Evolutionary conservation across 2,329 filamentous ascomycete genomes (phyloP), one percentile per base, ranked within the genome.

Genomic region (Chaetomiaceae sp.): DNA sequence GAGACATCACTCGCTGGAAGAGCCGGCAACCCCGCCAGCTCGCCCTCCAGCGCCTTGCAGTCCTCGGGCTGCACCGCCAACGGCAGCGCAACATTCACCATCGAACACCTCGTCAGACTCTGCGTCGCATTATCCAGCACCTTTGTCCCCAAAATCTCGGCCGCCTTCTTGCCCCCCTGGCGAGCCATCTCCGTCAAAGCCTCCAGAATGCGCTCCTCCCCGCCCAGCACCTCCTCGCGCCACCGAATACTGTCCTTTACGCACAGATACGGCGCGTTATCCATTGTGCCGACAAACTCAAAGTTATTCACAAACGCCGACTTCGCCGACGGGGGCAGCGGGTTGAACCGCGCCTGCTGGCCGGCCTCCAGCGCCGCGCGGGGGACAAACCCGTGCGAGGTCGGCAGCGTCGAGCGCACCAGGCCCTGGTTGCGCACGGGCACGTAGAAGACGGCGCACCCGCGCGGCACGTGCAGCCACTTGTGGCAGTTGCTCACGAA

Each of bases 401-500:
- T 96, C 0, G 90, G 88, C 27, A 95, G 68, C 0, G 89, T 85
- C 2, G 84, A 84, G 13, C 83, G 79, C 37, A 96, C 82, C 38
- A 95, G 69, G 44, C 75, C 72, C 67, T 96, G 92, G 67, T 95
- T 90, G 20, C 86, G 78, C 16, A 75, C 55, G 0, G 90, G 87
- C 1, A 94, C 87, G 69, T 95, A 87, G 59, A 96, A 81, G 4
- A 94, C 74, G 2, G 90, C 90, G 65, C 87, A 90, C 14, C 85
- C 86, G 29, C 91, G 83, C 1, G 91, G 92, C 0, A 82, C 81
- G 64, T 82, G 85, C 7, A 96, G 81, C 92, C 92, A 97, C 74
- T 95, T 95, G 73, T 95, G 89, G 62, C 84, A 89, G 67, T 96
- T 96, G 51, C 79, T 86, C 13, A 92, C 79, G 64, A 95, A 89